Percentiles rank a stretch among this genome's conserved stretches.
phyloP scores from a whole-genome alignment of 805 yeast genomes.

The Komagataella pseudopastoris region DNA sequence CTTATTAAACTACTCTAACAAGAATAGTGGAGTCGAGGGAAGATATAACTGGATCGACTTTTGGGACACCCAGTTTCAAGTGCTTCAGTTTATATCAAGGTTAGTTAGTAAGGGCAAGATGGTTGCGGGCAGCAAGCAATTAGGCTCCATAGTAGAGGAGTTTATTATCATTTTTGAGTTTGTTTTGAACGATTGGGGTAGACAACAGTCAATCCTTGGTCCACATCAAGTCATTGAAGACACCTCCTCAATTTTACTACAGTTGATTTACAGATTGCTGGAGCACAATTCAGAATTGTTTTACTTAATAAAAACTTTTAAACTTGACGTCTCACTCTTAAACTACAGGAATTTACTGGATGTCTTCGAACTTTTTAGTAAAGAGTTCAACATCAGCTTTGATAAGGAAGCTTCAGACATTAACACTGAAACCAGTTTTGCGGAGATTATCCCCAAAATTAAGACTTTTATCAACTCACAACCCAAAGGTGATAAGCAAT shows the following conservation, averaged over 20 bases:
- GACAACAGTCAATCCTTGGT: neutral
- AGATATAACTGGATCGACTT: neutral
- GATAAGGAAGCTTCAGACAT: neutral
- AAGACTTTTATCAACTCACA: neutral
- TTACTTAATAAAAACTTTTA: neutral
- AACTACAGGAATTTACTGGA: neutral
- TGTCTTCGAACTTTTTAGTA: neutral
- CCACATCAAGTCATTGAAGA: neutral
- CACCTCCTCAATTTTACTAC: neutral
- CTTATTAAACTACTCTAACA: neutral
- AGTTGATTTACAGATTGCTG: neutral
- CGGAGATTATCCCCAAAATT: neutral
- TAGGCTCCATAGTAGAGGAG: neutral
- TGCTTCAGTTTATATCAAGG: neutral
- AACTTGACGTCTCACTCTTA: neutral
- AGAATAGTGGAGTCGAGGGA: neutral
- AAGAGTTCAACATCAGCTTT: neutral
- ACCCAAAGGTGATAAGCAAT: neutral
- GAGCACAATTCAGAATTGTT: neutral
- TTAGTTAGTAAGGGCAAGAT: neutral
- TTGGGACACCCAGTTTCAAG: neutral
- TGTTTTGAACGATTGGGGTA: neutral
- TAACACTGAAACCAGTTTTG: neutral
- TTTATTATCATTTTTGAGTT: neutral
- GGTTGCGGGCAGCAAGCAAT: neutral